A percentile compares a stretch with the other conserved stretches of the same genome.
Conservation (phyloP, 2,329 filamentous ascomycete species). For the Pseudocercospora musae region DNA sequence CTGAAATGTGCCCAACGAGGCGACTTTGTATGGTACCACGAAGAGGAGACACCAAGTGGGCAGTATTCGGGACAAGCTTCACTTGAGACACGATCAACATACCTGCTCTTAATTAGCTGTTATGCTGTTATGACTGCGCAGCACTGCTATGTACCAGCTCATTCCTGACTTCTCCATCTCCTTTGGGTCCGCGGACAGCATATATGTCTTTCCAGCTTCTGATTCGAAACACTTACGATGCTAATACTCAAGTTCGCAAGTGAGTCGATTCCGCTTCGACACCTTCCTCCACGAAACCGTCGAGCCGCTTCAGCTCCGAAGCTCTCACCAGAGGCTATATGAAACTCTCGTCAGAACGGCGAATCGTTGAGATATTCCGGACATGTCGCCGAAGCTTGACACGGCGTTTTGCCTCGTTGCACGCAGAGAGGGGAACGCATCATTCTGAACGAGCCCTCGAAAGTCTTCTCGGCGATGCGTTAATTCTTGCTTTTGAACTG, state of each 20-base stretch:
- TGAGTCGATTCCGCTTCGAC: not conserved
- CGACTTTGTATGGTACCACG: not conserved
- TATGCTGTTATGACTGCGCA: not conserved
- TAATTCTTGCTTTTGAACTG: not conserved
- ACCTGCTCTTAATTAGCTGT: not conserved
- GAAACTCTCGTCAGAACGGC: too few species aligned
- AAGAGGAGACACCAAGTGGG: not conserved
- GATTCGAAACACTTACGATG: not conserved
- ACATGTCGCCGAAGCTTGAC: not conserved
- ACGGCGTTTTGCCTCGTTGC: not conserved
- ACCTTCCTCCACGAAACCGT: not conserved
- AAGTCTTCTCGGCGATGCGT: not conserved
- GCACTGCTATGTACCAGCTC: not conserved
- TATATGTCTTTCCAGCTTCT: not conserved
- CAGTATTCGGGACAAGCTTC: not conserved
- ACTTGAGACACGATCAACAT: not conserved
- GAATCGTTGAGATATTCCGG: too few species aligned
- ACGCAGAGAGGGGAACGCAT: not conserved
- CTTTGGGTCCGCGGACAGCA: not conserved
- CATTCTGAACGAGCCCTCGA: not conserved
- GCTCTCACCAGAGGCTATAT: too few species aligned
- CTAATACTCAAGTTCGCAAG: not conserved
- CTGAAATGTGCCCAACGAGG: not conserved
- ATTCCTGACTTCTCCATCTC: not conserved
- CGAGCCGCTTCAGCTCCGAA: not conserved